phyloP scores from a whole-genome alignment of 1,284 basidiomycete genomes.

The Microbotryum violaceum region DNA sequence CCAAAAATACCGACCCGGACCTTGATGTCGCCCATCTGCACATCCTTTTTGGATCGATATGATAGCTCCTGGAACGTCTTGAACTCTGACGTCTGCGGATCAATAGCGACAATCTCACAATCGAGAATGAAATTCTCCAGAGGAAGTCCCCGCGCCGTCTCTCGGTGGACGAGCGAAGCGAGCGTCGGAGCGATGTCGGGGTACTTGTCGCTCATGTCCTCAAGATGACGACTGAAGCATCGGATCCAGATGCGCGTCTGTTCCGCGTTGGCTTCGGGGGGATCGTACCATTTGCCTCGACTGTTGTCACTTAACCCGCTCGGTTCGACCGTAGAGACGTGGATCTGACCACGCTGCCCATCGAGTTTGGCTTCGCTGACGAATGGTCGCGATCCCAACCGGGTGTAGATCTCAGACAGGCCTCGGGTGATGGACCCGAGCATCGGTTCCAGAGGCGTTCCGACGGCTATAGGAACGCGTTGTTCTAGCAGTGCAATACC shows the following conservation, averaged over 20 bases:
- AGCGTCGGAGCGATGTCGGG: conserved; percentile 67
- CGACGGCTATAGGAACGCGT: conserved; percentile 65
- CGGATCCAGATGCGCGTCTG: conserved; percentile 49
- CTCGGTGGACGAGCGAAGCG: conserved; percentile 38
- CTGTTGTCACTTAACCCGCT: neutral
- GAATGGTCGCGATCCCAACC: conserved; percentile 58
- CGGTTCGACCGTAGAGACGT: conserved; percentile 44
- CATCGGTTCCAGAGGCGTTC: conserved; percentile 48
- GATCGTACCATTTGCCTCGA: conserved; percentile 6
- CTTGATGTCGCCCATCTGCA: conserved; percentile 55
- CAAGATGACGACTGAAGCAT: conserved; percentile 80
- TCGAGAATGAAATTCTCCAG: conserved; percentile 29
- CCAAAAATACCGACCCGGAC: conserved; percentile 51
- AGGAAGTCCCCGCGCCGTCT: conserved; percentile 34
- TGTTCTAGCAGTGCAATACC: conserved; percentile 33
- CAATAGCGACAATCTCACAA: conserved; percentile 54
- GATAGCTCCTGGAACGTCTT: conserved; percentile 80
- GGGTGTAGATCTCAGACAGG: conserved; percentile 69
- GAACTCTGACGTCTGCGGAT: conserved; percentile 57
- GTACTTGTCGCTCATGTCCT: conserved; percentile 56
- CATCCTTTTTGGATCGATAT: conserved; percentile 76
- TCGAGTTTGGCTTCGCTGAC: conserved; percentile 76
- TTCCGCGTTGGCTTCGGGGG: neutral
- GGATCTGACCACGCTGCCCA: conserved; percentile 79
- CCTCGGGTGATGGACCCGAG: conserved; percentile 59